Base-by-base conservation (phyloP, 2,329 filamentous ascomycete species). In the Xylariaceae sp. region DNA sequence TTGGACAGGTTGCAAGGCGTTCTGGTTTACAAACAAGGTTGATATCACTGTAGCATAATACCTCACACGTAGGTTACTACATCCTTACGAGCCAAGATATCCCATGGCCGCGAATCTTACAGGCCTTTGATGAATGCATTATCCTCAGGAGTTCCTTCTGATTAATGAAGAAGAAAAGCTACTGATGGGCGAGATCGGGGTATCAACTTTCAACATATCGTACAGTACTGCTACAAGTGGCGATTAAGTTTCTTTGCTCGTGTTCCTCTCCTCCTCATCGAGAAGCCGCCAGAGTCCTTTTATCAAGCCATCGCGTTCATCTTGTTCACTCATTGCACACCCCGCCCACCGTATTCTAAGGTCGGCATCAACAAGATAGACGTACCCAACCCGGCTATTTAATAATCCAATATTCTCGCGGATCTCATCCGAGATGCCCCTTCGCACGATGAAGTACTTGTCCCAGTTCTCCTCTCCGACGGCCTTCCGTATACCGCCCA, bases 331-430 rank as follows among this genome's bases (percentile, higher is more conserved):
- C 35, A 73, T 62, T 11, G 83, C 87, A 57, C 89, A 95, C 3
- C 87, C 93, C 1, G 91, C 93, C 93, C 93, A 98, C 42, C 93
- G 79, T 53, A 98, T 94, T 66, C 82, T 86, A 63, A 89, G 95
- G 49, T 90, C 74, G 48, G 82, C 74, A 62, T 98, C 93, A 44
- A 98, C 73, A 36, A 98, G 73, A 65, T 95, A 98, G 4, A 90
- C 85, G 67, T 96, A 97, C 29, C 90, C 91, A 26, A 96, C 91
- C 65, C 90, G 94, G 52, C 81, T 82, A 66, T 98, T 98, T 60
- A 95, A 69, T 60, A 95, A 53, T 9, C 81, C 82, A 47, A 85
- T 79, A 30, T 68, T 71, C 62, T 84, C 80, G 39, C 75, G 71
- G 41, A 84, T 78, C 41, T 80, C 72, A 39, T 81, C 75, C 0